These are phyloP conservation scores for Colletotrichum sp. DNA, from an alignment of 2,329 filamentous ascomycete genomes.

Conservation along the genomic window DNA sequence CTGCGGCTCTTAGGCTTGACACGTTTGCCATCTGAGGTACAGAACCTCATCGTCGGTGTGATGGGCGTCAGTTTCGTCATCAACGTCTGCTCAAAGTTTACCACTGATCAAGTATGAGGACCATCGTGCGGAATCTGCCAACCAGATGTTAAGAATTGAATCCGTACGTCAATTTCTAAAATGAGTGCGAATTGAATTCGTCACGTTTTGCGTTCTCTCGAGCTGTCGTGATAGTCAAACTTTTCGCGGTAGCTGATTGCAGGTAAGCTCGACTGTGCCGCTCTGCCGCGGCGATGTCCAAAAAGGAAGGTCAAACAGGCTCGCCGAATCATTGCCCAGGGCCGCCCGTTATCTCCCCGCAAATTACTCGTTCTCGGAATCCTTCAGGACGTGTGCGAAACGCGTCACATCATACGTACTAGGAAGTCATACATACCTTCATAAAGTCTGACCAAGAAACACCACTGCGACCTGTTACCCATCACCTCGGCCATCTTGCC, in stretches of 20 bases:
- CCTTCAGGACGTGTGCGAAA: neutral
- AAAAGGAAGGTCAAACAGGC: conserved; percentile 7
- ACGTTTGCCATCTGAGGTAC: neutral
- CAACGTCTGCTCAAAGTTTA: neutral
- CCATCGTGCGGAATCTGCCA: too few relatives aligned
- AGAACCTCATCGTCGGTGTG: neutral
- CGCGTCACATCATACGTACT: neutral
- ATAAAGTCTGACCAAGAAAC: neutral
- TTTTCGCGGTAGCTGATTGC: neutral
- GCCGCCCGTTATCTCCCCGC: neutral
- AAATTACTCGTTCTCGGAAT: neutral
- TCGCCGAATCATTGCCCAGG: neutral
- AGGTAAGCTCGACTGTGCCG: neutral
- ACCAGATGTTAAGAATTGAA: neutral
- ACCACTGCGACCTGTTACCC: neutral
- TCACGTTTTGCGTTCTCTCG: neutral
- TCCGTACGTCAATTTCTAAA: neutral
- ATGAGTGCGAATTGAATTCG: neutral
- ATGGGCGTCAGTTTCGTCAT: neutral
- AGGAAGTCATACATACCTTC: neutral
- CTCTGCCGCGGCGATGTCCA: neutral
- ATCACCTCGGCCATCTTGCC: neutral
- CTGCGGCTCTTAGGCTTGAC: neutral
- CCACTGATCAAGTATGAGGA: neutral
- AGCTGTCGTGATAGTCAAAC: neutral